Base-by-base conservation (phyloP, 139 green algal genomes). In the Zygnema circumcarinatum region DNA sequence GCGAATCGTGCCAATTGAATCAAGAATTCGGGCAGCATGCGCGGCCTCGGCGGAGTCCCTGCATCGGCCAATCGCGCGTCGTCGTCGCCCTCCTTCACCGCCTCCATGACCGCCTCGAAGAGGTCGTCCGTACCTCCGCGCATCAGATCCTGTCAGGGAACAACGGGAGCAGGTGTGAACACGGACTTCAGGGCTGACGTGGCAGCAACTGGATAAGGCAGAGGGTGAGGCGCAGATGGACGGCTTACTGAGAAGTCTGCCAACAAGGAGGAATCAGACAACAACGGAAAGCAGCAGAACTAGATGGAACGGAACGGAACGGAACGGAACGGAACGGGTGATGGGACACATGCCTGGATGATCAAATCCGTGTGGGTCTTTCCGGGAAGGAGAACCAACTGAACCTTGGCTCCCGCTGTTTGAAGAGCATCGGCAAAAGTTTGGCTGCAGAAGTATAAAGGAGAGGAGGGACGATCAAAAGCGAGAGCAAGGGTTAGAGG, bases 361-460 rank as follows among this genome's bases (percentile, higher is more conserved):
- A 72, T 72, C 25, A 72, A 29, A 72, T 72, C 54, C 25, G 54
- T 72, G 54, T 72, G 54, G 25, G 54, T 72, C 85, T 91, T 91
- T 20, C 87, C 87, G 31, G 73, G 39, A 38, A 83, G 67, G 2
- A 91, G 68, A 41, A 74, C 21, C 11, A 62, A 35, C 29, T 47
- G 22, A 3, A 87, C 87, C 31, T 2, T 22, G 33, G 67, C 87
- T 35, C 86, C 86, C 31, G 69, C 69, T 47, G 16, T 38, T 39
- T 86, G 22, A 69, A 91, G 20, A 41, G 54, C 75, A 31, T 52
- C 52, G 11, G 82, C 82, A 88, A 88, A 88, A 72, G 54, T 29
- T 72, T 72, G 54, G 54, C 54, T 72, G 54, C 25, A 72, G 25
- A 72, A n/a, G n/a, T n/a, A n/a, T n/a, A n/a, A n/a, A n/a, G n/a